Percentiles rank a stretch among this genome's conserved stretches.
Conservation (phyloP, 2,329 filamentous ascomycete species). For the Mycosphaerella sp. region DNA sequence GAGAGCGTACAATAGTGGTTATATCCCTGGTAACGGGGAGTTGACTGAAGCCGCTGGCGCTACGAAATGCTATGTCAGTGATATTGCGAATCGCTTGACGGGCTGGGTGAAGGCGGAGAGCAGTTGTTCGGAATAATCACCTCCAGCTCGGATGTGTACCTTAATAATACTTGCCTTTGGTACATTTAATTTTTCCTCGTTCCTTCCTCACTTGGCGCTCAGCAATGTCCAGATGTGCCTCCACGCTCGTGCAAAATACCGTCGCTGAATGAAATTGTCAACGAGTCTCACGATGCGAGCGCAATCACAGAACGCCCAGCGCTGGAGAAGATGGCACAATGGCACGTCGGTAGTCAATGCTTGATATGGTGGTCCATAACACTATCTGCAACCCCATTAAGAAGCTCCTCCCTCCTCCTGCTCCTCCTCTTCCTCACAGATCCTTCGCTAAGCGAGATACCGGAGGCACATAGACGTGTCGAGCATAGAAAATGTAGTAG, state of each 20-base stretch:
- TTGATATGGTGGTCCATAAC: neutral
- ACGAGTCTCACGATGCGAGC: too few relatives aligned
- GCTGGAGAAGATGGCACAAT: too few relatives aligned
- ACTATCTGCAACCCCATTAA: neutral
- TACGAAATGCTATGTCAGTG: conserved; percentile 47
- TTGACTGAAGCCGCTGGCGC: conserved; percentile 41
- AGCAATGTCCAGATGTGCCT: too few relatives aligned
- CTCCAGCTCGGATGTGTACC: too few relatives aligned
- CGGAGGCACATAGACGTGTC: conserved; percentile 27
- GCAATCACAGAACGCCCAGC: too few relatives aligned
- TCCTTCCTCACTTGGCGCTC: too few relatives aligned
- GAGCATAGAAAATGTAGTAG: conserved; percentile 27
- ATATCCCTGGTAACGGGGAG: conserved; percentile 31
- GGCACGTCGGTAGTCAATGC: too few relatives aligned
- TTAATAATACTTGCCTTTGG: too few relatives aligned
- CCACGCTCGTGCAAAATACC: too few relatives aligned
- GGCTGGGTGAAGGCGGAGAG: conserved; percentile 34
- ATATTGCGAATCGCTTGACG: conserved; percentile 46
- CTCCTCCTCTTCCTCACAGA: conserved; percentile 4
- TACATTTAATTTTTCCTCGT: too few relatives aligned
- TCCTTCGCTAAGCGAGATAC: conserved; percentile 21
- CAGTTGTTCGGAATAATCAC: conserved; percentile 11
- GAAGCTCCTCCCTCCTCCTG: too few relatives aligned
- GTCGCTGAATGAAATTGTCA: too few relatives aligned
- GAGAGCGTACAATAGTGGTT: conserved; percentile 28